A percentile compares a stretch with the other conserved stretches of the same genome.
Evolutionary conservation across 495 filamentous ascomycete species (phyloP).

Genomic region (Neurospora sp.): DNA sequence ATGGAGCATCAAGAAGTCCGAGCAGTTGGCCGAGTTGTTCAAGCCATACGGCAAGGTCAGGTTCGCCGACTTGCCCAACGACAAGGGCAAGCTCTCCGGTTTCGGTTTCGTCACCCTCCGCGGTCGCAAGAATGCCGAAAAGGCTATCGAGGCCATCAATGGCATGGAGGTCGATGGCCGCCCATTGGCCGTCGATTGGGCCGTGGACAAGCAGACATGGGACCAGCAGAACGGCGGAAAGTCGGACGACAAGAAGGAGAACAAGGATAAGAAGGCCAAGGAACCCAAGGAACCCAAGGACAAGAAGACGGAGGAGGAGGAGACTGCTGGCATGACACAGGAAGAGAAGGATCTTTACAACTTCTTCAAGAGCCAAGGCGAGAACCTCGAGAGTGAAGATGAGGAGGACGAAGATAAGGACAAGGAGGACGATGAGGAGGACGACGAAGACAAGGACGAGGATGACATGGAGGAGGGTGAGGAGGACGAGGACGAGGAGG

Average conservation of each 20-base stretch:
- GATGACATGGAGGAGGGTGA: constrained; percentile 34
- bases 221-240: constrained; percentile 44
- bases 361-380: constrained; percentile 22
- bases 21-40: constrained; percentile 70
- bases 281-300: constrained; percentile 44
- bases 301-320: constrained; percentile 24
- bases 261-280: constrained; percentile 47
- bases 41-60: constrained; percentile 83
- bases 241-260: constrained; percentile 21
- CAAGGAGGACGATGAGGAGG: constrained; percentile 43
- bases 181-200: constrained; percentile 87
- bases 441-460: constrained; percentile 24
- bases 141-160: constrained; percentile 73
- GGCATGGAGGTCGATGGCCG: constrained; percentile 84
- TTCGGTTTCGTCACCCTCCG: constrained; percentile 91
- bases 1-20: constrained; percentile 83
- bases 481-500: constrained; percentile 29
- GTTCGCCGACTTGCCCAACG: constrained; percentile 66
- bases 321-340: constrained; percentile 33
- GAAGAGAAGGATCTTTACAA: constrained; percentile 22
- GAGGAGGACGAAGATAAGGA: constrained; percentile 34
- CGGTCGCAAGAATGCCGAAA: constrained; percentile 84
- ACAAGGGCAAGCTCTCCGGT: constrained; percentile 60
- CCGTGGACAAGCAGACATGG: constrained; percentile 85
- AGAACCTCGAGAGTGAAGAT: constrained; percentile 36